Evolutionary conservation across 1,284 basidiomycete genomes (phyloP).

Genomic region (Ustilago vetiveriae): DNA sequence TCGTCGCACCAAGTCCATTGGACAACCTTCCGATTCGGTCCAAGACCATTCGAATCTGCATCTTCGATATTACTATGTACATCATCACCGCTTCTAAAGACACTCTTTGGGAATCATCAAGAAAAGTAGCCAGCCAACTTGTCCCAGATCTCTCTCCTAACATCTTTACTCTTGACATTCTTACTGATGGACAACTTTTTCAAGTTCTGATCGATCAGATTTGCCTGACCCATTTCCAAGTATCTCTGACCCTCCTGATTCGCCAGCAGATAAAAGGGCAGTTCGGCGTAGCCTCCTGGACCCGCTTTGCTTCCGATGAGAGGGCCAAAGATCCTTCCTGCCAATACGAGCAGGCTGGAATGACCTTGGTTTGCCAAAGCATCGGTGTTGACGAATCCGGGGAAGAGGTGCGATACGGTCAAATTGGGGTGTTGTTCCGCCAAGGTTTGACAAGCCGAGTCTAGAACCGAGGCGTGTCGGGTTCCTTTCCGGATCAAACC

Average conservation of each 20-base stretch:
- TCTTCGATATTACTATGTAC: too few species aligned
- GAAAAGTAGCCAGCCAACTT: conserved; percentile 33
- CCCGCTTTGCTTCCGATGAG: conserved; percentile 23
- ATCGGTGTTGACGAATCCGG: conserved; percentile 59
- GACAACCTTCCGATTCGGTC: too few species aligned
- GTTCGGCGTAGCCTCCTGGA: conserved; percentile 49
- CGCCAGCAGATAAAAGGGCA: conserved; percentile 56
- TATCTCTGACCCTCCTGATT: conserved; percentile 40
- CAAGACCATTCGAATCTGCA: too few species aligned
- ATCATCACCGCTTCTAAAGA: background rate
- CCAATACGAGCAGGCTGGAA: conserved; percentile 55
- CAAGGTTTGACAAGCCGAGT: conserved; percentile 33
- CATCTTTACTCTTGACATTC: conserved; percentile 18
- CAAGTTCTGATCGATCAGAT: conserved; percentile 35
- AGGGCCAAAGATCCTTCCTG: conserved; percentile 41
- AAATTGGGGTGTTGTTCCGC: conserved; percentile 51
- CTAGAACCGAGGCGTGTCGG: conserved; percentile 41
- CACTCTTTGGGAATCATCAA: conserved; percentile 1
- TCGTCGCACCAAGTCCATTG: too few species aligned
- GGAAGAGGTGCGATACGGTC: conserved; percentile 55
- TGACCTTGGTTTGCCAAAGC: conserved; percentile 62
- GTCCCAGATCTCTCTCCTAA: conserved; percentile 24
- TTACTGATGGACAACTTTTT: conserved; percentile 27
- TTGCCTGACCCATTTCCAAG: conserved; percentile 40
- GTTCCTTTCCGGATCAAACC: conserved; percentile 37